Evolutionary conservation across 768 basidiomycete species (phyloP).

Genomic region (Dendrothele bispora): DNA sequence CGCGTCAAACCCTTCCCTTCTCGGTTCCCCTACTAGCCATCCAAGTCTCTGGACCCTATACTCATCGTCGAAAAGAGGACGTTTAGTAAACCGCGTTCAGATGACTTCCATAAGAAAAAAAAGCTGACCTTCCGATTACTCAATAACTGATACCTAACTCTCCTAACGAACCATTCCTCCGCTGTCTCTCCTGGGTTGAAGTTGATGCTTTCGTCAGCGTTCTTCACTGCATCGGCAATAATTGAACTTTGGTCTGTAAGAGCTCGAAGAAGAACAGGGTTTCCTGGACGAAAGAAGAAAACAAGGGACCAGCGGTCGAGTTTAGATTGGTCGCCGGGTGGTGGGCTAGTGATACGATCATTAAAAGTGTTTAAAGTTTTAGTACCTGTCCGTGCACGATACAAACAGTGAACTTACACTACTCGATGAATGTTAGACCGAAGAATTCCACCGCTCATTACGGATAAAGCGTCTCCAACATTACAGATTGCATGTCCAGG

Average conservation of each 20-base stretch:
- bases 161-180: slow-evolving; percentile 43
- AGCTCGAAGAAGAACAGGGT: slow-evolving; percentile 50
- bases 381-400: no score
- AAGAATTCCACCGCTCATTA: slow-evolving; percentile 65
- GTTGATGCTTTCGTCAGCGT: no score
- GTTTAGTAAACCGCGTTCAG: not conserved
- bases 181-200: slow-evolving; percentile 38
- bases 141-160: slow-evolving; percentile 44
- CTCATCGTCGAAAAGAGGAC: not conserved
- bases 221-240: slow-evolving; percentile 45
- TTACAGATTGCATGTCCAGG: slow-evolving; percentile 62
- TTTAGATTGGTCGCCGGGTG: slow-evolving; percentile 55
- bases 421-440: slow-evolving; percentile 67
- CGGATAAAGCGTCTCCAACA: slow-evolving; percentile 58
- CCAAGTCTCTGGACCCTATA: slow-evolving; percentile 47
- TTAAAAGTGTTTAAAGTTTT: not conserved
- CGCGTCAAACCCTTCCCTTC: slow-evolving; percentile 10
- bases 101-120: not conserved
- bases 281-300: slow-evolving; percentile 65
- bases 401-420: slow-evolving; percentile 37
- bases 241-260: slow-evolving; percentile 49
- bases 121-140: slow-evolving; percentile 39
- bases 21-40: slow-evolving; percentile 49
- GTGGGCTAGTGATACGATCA: slow-evolving; percentile 43
- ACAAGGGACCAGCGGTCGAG: slow-evolving; percentile 66